These are phyloP conservation scores for Ophiostoma perfectum DNA, from an alignment of 2,329 filamentous ascomycete genomes.

Conservation along the genomic window DNA sequence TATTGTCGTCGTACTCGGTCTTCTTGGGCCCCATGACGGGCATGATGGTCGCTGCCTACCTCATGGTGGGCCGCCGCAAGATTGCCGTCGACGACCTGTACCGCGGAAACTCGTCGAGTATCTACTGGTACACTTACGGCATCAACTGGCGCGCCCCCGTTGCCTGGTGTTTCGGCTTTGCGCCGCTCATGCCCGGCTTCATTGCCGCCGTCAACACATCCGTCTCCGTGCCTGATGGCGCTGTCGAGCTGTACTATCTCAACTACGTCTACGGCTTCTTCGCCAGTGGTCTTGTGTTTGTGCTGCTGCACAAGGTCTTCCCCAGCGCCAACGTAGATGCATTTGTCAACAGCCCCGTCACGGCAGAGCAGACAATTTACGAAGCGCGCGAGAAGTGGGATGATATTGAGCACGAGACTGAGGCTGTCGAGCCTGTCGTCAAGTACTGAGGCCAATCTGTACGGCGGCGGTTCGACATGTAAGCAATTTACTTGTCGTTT, in stretches of 20 bases:
- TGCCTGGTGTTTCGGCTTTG: not conserved
- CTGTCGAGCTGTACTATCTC: conserved; percentile 7
- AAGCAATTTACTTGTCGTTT: no score
- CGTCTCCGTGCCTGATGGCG: not conserved
- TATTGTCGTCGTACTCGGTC: conserved; percentile 10
- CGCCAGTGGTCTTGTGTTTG: not conserved
- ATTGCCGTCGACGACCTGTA: conserved; percentile 14
- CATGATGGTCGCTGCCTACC: conserved; percentile 11
- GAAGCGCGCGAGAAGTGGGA: conserved; percentile 5
- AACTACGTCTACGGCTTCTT: conserved; percentile 13
- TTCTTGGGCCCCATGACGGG: conserved; percentile 11
- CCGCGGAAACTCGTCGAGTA: not conserved
- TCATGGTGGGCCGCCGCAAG: conserved; percentile 3
- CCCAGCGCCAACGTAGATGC: not conserved
- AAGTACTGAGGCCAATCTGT: not conserved
- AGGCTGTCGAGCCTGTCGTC: not conserved
- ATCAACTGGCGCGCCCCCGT: conserved; percentile 13
- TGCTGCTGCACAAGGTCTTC: conserved; percentile 6
- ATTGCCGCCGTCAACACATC: conserved; percentile 9
- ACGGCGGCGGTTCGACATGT: no score
- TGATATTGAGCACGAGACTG: not conserved
- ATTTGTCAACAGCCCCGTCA: not conserved
- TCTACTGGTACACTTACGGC: conserved; percentile 9
- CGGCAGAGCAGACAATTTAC: conserved; percentile 1
- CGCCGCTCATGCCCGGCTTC: conserved; percentile 10